phyloP scores from a whole-genome alignment of 2,329 filamentous ascomycete species.

The Myriosclerotinia duriaeana region DNA sequence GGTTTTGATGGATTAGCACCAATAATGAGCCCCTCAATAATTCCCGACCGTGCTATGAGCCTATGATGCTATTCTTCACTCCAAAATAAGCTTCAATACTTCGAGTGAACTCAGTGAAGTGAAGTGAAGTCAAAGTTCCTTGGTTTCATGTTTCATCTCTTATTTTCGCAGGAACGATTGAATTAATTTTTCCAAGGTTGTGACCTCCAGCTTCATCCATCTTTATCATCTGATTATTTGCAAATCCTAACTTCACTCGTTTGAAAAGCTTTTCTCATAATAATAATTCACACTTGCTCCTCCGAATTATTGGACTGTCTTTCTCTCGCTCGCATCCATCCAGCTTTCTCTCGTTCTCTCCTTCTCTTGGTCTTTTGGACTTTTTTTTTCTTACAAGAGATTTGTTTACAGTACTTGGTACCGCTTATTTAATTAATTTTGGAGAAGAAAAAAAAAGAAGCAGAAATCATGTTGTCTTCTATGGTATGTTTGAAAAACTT shows the following conservation, averaged over 20 bases:
- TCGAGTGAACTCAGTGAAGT: too few species aligned
- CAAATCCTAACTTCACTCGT: constrained; percentile 1
- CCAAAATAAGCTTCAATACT: too few species aligned
- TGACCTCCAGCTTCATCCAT: background rate
- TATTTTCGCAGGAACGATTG: background rate
- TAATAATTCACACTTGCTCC: background rate
- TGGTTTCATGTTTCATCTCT: background rate
- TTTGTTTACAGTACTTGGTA: background rate
- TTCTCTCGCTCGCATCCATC: background rate
- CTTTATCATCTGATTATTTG: background rate
- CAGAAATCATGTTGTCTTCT: constrained; percentile 12
- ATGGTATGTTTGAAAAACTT: background rate
- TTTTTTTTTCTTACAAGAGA: background rate
- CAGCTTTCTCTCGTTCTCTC: background rate
- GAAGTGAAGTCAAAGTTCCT: too few species aligned
- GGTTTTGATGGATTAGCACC: background rate
- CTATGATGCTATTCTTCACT: too few species aligned
- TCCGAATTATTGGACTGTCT: background rate
- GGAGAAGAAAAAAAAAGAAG: background rate
- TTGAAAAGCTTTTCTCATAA: background rate
- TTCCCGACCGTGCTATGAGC: too few species aligned
- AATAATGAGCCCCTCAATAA: too few species aligned
- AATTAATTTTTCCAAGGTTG: background rate
- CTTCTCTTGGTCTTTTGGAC: background rate
- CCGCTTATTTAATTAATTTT: background rate